Base-by-base conservation (phyloP, 192 early-diverging fungal species). In the Linnemannia hyalina region DNA sequence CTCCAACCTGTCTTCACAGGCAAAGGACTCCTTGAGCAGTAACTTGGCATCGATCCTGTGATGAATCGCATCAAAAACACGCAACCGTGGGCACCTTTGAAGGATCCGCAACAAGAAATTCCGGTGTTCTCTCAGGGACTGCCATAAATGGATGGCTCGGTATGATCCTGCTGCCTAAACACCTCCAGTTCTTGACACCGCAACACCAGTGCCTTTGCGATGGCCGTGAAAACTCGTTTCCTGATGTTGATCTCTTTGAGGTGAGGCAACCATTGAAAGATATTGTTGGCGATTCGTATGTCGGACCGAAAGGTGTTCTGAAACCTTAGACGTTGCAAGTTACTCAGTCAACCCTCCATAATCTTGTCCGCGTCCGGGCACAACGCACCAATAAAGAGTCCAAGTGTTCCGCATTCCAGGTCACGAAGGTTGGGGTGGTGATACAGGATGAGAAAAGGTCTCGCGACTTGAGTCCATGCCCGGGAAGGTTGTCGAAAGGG, bases 11-110 rank as follows among this genome's bases (percentile, higher is more conserved):
- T n/a, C 26, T 29, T n/a, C 26, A 11, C 57, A 63, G 9, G 57
- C 57, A 29, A 32, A 63, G 0, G 57, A 26, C 8, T 63, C 29
- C 10, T 63, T 26, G 26, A 11, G 9, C 8, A 63, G n/a, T 10
- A 29, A 8, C 10, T 63, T 26, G n/a, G 26, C 57, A 29, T 63
- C 57, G 26, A 63, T 63, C 23, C 57, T n/a, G 9, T 63, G 57
- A 32, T 63, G 57, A 63, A 63, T 63, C n/a, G 57, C n/a, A 29
- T 63, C 57, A 63, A 63, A 63, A n/a, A n/a, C n/a, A n/a, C n/a
- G n/a, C n/a, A n/a, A n/a, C n/a, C n/a, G n/a, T n/a, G n/a, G n/a
- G n/a, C n/a, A n/a, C n/a, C n/a, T n/a, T n/a, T n/a, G n/a, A n/a
- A n/a, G n/a, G 10, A 63, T 10, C 10, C 57, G 57, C n/a, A 63